Evolutionary conservation across 805 yeast genomes (phyloP), one percentile per base, ranked within the genome.

Genomic region (Suhomyces vadensis): DNA sequence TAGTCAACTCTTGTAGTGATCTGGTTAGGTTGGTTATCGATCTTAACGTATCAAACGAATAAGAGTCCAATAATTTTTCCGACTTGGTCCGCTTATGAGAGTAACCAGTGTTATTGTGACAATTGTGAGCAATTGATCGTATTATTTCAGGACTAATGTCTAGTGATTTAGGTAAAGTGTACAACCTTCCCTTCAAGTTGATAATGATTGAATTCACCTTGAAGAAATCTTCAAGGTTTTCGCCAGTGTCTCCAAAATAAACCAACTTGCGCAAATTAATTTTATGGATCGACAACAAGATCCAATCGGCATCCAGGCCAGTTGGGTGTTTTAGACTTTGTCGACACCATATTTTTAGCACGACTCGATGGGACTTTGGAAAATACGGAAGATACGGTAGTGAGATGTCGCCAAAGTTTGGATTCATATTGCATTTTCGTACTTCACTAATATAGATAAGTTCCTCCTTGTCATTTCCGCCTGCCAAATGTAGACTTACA

Each of bases 391-490:
- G 8, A 19, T 35, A 40, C 1, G 73, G 72, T 4, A 69, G 36
- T 9, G 57, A 39, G 3, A 67, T 41, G 7, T 49, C 52, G n/a
- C 58, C 56, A 42, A 66, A 69, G 31, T 54, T 49, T 9, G 69
- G 69, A 33, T 52, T 53, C 54, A 54, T 41, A 41, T 48, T 52
- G 11, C 44, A 41, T 4, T 31, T 24, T 1, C 56, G 46, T 5
- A 63, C 53, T 45, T 69, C 74, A 46, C 73, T 67, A 22, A 69
- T 55, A 44, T 66, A 67, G 3, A 67, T 39, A 38, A 65, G 50
- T 24, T 44, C 36, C 11, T 50, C 52, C 13, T 36, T 31, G 11
- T 47, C 26, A 11, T 33, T 47, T 9, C 38, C 52, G 5, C 37
- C 40, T 7, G 36, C 40, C 13, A 52, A 39, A 42, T 63, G 65